A percentile compares a stretch with the other conserved stretches of the same genome.
These are phyloP conservation scores for Hansenula lynferdii DNA, from an alignment of 1,139 yeast species.

Conservation along the genomic window DNA sequence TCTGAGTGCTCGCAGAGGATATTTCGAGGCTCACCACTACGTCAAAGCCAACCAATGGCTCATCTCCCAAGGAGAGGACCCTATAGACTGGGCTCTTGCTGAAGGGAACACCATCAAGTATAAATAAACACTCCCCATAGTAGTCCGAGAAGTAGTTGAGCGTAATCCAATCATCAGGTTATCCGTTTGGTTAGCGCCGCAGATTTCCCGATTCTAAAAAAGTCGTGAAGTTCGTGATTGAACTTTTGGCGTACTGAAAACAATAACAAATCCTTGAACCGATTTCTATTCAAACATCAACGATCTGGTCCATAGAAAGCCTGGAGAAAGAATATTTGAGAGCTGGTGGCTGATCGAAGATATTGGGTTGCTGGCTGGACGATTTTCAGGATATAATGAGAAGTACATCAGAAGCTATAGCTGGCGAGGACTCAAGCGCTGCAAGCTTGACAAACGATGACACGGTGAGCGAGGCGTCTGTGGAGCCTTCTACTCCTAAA, in stretches of 20 bases:
- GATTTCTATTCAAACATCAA: no score
- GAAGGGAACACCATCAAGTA: conserved; percentile 11
- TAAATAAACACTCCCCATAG: no score
- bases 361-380: no score
- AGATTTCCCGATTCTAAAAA: no score
- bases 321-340: no score
- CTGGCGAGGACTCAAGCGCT: no score
- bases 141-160: no score
- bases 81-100: conserved; percentile 53
- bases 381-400: no score
- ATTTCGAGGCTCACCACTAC: conserved; percentile 69
- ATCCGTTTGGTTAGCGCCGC: neutral
- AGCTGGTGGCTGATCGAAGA: neutral
- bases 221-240: no score
- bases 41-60: conserved; percentile 69
- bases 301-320: no score
- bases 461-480: neutral
- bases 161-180: neutral
- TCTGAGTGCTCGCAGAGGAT: conserved; percentile 79
- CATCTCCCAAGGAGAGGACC: conserved; percentile 29
- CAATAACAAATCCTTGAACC: neutral
- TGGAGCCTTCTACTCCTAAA: neutral
- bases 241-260: neutral
- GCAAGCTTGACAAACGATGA: neutral
- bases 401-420: no score